Evolutionary conservation across 140 eudicot species (phyloP).

Genomic region (Stevia rebaudiana): DNA sequence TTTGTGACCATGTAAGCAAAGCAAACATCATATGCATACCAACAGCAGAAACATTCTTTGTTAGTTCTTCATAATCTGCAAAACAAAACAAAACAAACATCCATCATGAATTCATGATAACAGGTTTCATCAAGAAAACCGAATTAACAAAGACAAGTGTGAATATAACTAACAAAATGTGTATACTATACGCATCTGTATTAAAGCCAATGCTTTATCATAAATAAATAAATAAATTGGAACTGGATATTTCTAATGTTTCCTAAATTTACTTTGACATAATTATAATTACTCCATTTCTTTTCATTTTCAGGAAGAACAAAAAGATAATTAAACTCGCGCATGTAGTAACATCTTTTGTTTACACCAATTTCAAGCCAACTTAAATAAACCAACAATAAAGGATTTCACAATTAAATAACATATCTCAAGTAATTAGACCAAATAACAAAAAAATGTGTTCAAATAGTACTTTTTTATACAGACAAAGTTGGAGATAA

Average conservation of each 20-base stretch:
- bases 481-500: background rate
- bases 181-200: no score
- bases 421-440: background rate
- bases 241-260: no score
- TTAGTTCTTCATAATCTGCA: constrained; percentile 26
- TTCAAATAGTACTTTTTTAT: background rate
- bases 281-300: background rate
- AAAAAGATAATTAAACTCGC: background rate
- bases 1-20: constrained; percentile 15
- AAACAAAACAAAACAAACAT: constrained; percentile 12
- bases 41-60: constrained; percentile 22
- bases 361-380: no score
- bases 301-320: background rate
- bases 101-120: background rate
- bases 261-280: no score
- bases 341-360: no score
- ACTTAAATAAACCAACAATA: background rate
- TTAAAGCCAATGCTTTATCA: no score
- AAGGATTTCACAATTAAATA: background rate
- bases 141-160: background rate
- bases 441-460: background rate
- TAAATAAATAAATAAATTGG: background rate
- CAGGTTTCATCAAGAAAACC: background rate
- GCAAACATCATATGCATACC: constrained; percentile 12
- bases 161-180: background rate